phyloP scores from a whole-genome alignment of 371 early-diverging fungal species.

The Saksenaea vasiformis region DNA sequence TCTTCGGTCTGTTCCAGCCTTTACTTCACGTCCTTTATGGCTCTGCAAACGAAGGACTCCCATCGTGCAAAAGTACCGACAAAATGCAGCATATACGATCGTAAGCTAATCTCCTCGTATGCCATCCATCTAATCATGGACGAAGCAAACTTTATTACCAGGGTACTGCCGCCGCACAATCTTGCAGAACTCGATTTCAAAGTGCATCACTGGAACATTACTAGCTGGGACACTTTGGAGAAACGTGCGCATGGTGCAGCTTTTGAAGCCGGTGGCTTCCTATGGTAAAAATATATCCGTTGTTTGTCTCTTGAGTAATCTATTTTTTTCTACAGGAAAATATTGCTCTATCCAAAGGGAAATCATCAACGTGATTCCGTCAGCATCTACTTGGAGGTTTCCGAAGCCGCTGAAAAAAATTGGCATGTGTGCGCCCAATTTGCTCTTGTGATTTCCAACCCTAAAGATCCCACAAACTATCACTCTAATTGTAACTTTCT shows the following conservation, averaged over 20 bases:
- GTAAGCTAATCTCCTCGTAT: background rate
- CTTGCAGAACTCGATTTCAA: background rate
- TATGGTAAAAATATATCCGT: constrained; percentile 34
- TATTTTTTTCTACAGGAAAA: constrained; percentile 53
- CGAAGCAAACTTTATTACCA: background rate
- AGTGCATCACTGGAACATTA: constrained; percentile 44
- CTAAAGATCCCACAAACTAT: constrained; percentile 62
- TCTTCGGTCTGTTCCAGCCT: background rate
- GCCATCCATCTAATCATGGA: background rate
- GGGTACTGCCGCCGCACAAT: background rate
- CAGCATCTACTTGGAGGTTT: constrained; percentile 80
- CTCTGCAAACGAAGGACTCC: background rate
- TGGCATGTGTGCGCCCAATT: constrained; percentile 88
- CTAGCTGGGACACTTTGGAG: constrained; percentile 41
- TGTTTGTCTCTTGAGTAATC: too few relatives aligned
- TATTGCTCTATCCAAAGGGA: constrained; percentile 88
- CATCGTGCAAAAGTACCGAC: background rate
- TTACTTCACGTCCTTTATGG: background rate
- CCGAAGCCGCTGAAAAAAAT: constrained; percentile 71
- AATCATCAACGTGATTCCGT: constrained; percentile 65
- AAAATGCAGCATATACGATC: background rate
- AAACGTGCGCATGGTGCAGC: constrained; percentile 49
- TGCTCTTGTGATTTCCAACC: constrained; percentile 74
- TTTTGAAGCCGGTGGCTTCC: constrained; percentile 49
- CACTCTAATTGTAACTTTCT: constrained; percentile 18